Conservation (phyloP, 1,284 basidiomycete genomes). For the Heterobasidion occidentale region DNA sequence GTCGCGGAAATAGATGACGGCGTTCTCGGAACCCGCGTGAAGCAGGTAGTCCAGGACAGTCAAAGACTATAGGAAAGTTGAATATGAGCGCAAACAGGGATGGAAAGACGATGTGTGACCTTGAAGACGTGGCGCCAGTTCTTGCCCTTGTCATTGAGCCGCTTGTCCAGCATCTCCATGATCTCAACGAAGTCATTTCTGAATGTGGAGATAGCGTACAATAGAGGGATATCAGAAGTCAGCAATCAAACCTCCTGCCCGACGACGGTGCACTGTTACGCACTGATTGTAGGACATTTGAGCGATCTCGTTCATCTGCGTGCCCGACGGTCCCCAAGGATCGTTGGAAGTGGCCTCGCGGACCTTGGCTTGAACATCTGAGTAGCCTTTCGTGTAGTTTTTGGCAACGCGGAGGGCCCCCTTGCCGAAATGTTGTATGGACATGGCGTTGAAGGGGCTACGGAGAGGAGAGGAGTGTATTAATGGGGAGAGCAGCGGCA, state of each 20-base stretch:
- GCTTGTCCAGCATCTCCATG: slow-evolving; percentile 99
- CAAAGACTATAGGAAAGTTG: slow-evolving; percentile 54
- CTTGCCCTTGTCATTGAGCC: slow-evolving; percentile 99
- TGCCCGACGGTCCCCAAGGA: slow-evolving; percentile 96
- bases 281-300: slow-evolving; percentile 98
- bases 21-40: slow-evolving; percentile 96
- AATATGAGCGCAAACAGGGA: not conserved
- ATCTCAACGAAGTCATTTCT: slow-evolving; percentile 99
- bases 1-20: slow-evolving; percentile 97
- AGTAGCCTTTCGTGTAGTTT: slow-evolving; percentile 95
- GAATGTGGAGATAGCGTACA: slow-evolving; percentile 1
- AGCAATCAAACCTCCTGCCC: not conserved
- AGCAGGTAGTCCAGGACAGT: slow-evolving; percentile 96
- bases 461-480: not conserved
- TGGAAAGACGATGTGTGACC: slow-evolving; percentile 29
- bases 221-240: not conserved
- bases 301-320: slow-evolving; percentile 99
- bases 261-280: slow-evolving; percentile 22
- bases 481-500: not conserved
- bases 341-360: slow-evolving; percentile 99
- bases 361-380: slow-evolving; percentile 91
- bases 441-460: slow-evolving; percentile 15
- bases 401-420: slow-evolving; percentile 82
- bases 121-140: slow-evolving; percentile 99
- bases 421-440: slow-evolving; percentile 64